These are phyloP conservation scores for Bipolaris zeicola DNA, from an alignment of 2,329 filamentous ascomycete species.

Conservation along the genomic window DNA sequence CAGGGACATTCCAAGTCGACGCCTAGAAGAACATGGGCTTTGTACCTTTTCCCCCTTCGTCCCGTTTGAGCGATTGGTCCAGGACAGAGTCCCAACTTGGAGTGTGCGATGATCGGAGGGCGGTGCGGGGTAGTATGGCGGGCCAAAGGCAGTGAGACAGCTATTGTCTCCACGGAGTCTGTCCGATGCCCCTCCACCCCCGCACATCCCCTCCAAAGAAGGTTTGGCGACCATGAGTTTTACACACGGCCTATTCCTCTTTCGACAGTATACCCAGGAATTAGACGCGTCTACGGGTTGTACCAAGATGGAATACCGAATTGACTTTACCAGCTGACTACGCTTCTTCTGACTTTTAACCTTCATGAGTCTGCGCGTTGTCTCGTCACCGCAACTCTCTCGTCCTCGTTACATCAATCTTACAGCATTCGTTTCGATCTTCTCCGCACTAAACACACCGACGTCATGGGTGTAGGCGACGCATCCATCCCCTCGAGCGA, in stretches of 20 bases:
- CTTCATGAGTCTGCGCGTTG: background rate
- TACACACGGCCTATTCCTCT: background rate
- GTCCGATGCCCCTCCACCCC: conserved; percentile 5
- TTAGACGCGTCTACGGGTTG: conserved; percentile 5
- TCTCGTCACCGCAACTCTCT: background rate
- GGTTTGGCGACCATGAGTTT: conserved; percentile 15
- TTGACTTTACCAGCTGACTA: background rate
- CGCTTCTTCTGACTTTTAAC: background rate
- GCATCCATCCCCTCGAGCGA: conserved; percentile 47
- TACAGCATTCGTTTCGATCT: background rate
- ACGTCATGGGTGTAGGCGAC: conserved; percentile 31
- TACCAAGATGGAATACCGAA: conserved; percentile 12
- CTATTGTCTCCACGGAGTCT: conserved; percentile 9
- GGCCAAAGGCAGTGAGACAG: background rate
- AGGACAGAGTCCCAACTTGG: background rate
- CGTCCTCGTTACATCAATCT: background rate
- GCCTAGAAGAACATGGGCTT: no score
- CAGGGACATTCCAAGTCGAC: background rate
- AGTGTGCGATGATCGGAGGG: background rate
- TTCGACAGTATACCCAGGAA: background rate
- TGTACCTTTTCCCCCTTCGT: background rate
- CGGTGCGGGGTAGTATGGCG: conserved; percentile 9
- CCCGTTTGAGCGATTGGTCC: background rate
- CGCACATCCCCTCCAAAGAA: conserved; percentile 15
- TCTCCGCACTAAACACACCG: background rate